These are phyloP conservation scores for Cephaloascus fragrans DNA, from an alignment of 805 yeast genomes.

Conservation along the genomic window DNA sequence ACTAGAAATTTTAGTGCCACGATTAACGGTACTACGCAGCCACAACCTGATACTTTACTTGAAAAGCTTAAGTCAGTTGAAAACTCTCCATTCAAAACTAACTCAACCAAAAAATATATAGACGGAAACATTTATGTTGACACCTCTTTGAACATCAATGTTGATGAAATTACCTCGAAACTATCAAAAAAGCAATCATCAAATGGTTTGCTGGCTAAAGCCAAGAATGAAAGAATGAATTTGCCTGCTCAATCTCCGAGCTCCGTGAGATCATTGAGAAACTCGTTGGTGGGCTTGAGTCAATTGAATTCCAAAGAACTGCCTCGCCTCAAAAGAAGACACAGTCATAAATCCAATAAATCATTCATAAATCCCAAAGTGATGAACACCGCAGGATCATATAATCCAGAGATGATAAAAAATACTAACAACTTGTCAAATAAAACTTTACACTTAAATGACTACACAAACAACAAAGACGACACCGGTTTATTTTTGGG, in stretches of 20 bases:
- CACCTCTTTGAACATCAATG: not conserved
- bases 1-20: not conserved
- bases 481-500: no score
- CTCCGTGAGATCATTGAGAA: not conserved
- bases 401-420: no score
- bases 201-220: no score
- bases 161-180: not conserved
- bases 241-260: not conserved
- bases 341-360: not conserved
- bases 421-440: no score
- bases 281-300: not conserved
- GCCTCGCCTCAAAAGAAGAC: not conserved
- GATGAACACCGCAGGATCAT: no score
- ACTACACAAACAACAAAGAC: no score
- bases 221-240: not conserved
- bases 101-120: no score
- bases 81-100: not conserved
- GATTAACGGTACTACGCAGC: no score
- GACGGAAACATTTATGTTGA: not conserved
- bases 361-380: no score
- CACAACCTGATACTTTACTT: no score
- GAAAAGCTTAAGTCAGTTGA: not conserved
- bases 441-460: no score
- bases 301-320: not conserved
- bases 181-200: not conserved